Percentiles rank a stretch among this genome's conserved stretches.
These are phyloP conservation scores for Melanogaster broomeanus DNA, from an alignment of 768 basidiomycete genomes.

Conservation along the genomic window DNA sequence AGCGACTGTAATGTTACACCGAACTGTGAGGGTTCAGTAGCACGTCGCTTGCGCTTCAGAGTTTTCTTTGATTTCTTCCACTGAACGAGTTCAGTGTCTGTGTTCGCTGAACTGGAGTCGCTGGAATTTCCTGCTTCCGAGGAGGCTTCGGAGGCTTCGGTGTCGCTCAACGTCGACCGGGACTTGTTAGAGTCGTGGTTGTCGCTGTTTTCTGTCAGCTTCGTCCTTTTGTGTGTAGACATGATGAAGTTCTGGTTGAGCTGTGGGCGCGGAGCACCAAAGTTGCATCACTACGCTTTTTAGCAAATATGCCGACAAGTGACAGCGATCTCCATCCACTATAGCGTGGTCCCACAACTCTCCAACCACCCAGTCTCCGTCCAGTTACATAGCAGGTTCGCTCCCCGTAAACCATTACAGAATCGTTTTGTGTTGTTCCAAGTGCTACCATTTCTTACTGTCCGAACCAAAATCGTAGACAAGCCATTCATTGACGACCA, in stretches of 20 bases:
- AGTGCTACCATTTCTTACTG: conserved; percentile 9
- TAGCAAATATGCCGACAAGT: not conserved
- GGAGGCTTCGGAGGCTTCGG: conserved; percentile 8
- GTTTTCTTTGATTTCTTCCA: conserved; percentile 75
- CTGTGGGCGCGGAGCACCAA: not conserved
- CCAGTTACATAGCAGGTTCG: conserved; percentile 1
- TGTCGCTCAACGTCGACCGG: conserved; percentile 1
- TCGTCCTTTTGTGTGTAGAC: conserved; percentile 56
- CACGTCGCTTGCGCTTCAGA: conserved; percentile 79
- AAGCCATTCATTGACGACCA: no score
- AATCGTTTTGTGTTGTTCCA: not conserved
- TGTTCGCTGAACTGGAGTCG: conserved; percentile 39
- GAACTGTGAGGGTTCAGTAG: conserved; percentile 72
- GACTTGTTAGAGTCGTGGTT: conserved; percentile 3
- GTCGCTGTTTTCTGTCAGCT: conserved; percentile 34
- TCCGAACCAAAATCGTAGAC: conserved; percentile 18
- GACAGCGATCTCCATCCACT: not conserved
- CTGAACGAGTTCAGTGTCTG: conserved; percentile 56
- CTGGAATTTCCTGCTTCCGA: conserved; percentile 10
- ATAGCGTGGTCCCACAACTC: not conserved
- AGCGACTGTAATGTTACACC: conserved; percentile 74
- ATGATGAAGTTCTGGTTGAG: conserved; percentile 35
- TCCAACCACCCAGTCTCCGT: conserved; percentile 1
- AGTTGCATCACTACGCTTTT: not conserved
- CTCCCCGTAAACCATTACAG: conserved; percentile 2